Evolutionary conservation across 2,329 filamentous ascomycete genomes (phyloP), one percentile per base, ranked within the genome.

Genomic region (Ascochyta koolunga): DNA sequence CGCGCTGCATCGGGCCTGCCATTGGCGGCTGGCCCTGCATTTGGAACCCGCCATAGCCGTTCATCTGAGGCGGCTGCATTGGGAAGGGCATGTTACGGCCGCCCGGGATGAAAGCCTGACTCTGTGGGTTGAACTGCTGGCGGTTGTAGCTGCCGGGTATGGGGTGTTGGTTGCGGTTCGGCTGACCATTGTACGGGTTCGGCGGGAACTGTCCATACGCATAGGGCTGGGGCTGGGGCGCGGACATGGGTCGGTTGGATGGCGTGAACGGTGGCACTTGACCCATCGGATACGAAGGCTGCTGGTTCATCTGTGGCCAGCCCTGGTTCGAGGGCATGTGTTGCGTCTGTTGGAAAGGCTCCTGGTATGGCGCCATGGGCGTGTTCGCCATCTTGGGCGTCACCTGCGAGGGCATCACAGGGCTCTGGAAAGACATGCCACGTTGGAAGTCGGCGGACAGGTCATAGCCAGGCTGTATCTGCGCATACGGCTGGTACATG

Each of bases 81-180:
- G 60, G 62, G 37, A 69, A 75, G 5, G 69, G 65, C 54, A 64
- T 64, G 35, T 67, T 68, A 24, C 56, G 84, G 79, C 67, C 64
- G 45, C 81, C 82, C 1, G 93, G 93, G 21, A 96, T 85, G 74
- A 98, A 97, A 0, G 93, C 90, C 69, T 96, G 90, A 15, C 90
- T 97, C 77, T 96, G 93, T 0, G 93, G 93, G 70, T 97, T 97
- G 78, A 98, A 97, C 11, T 89, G 86, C 65, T 91, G 90, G 53
- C 92, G 84, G 69, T 89, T 91, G 70, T 86, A 96, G 75, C 89
- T 95, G 31, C 91, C 91, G 13, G 91, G 90, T 51, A 96, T 86
- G 5, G 91, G 90, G 71, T 96, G 91, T 69, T 92, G 89, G 53
- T 89, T 87, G 8, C 87, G 85, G 65, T 89, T 89, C 57, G 89